Percentiles rank a stretch among this genome's conserved stretches.
These are phyloP conservation scores for Vanrija sp. DNA, from an alignment of 1,284 basidiomycete species.

Conservation along the genomic window DNA sequence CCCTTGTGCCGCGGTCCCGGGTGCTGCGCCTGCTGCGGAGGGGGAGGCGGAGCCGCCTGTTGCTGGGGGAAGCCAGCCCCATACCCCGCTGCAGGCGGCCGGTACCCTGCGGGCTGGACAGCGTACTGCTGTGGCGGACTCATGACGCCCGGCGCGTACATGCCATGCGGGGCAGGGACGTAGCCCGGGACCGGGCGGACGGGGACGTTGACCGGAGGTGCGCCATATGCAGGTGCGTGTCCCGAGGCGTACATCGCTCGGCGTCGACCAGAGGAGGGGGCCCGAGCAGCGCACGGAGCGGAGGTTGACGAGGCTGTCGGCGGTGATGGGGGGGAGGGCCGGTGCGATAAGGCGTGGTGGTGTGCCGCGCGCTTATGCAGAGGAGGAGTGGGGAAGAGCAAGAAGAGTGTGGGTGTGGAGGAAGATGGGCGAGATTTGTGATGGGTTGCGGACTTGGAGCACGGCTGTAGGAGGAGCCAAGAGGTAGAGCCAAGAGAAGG, in stretches of 20 bases:
- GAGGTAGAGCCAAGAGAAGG: not conserved
- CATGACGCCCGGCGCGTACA: not conserved
- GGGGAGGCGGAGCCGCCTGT: not conserved
- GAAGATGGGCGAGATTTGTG: too few relatives aligned
- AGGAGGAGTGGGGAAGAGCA: too few relatives aligned
- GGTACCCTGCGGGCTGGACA: not conserved
- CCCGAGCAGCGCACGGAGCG: not conserved
- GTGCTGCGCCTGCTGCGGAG: constrained; percentile 13
- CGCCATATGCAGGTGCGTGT: constrained; percentile 26
- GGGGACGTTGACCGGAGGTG: constrained; percentile 24
- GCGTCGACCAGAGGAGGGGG: not conserved
- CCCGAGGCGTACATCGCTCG: constrained; percentile 6
- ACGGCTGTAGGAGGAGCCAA: not conserved
- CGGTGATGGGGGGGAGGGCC: too few relatives aligned
- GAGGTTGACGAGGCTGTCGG: not conserved
- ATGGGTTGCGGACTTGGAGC: not conserved
- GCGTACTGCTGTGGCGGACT: constrained; percentile 3
- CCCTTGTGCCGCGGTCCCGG: constrained; percentile 44
- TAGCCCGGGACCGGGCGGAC: constrained; percentile 20
- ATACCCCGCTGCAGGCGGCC: not conserved
- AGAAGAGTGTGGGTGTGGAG: too few relatives aligned
- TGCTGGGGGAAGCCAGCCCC: not conserved
- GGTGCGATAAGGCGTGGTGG: too few relatives aligned
- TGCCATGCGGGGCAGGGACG: constrained; percentile 10
- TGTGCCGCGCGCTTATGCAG: too few relatives aligned